Percentiles rank a stretch among this genome's conserved stretches.
phyloP scores from a whole-genome alignment of 176 grass and related monocot genomes.

The Tillandsia fasciculata region DNA sequence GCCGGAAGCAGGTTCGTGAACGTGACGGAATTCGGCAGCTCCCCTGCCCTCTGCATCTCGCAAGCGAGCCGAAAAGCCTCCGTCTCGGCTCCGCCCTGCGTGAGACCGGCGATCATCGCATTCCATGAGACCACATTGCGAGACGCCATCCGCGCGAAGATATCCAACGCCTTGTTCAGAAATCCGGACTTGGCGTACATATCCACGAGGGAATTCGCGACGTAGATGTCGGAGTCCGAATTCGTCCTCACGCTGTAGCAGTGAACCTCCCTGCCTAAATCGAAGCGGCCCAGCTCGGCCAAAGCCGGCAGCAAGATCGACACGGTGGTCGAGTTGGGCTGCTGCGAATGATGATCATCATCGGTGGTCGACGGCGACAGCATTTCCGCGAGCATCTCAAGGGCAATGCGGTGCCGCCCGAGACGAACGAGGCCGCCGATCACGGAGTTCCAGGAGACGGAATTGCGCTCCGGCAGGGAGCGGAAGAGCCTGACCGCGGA shows the following conservation, averaged over 20 bases:
- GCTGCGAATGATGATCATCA: constrained; percentile 4
- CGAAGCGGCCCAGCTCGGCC: constrained; percentile 50
- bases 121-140: constrained; percentile 68
- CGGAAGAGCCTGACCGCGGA: constrained; percentile 35
- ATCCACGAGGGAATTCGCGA: constrained; percentile 67
- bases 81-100: constrained; percentile 50
- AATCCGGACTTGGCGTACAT: constrained; percentile 85
- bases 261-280: constrained; percentile 54
- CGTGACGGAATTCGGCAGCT: constrained; percentile 58
- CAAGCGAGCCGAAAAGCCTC: constrained; percentile 41
- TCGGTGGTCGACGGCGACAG: background rate
- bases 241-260: constrained; percentile 41
- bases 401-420: constrained; percentile 29
- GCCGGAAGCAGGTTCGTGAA: constrained; percentile 69
- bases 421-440: constrained; percentile 49
- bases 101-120: constrained; percentile 65
- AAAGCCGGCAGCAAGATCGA: constrained; percentile 66
- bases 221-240: constrained; percentile 53
- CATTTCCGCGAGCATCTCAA: constrained; percentile 48
- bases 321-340: constrained; percentile 48
- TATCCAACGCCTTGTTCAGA: constrained; percentile 32
- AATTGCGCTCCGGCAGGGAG: constrained; percentile 37
- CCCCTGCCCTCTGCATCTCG: constrained; percentile 49
- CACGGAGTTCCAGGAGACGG: constrained; percentile 80
- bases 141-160: constrained; percentile 49